phyloP scores from a whole-genome alignment of 129 eudicot genomes.

The Tagetes patula region DNA sequence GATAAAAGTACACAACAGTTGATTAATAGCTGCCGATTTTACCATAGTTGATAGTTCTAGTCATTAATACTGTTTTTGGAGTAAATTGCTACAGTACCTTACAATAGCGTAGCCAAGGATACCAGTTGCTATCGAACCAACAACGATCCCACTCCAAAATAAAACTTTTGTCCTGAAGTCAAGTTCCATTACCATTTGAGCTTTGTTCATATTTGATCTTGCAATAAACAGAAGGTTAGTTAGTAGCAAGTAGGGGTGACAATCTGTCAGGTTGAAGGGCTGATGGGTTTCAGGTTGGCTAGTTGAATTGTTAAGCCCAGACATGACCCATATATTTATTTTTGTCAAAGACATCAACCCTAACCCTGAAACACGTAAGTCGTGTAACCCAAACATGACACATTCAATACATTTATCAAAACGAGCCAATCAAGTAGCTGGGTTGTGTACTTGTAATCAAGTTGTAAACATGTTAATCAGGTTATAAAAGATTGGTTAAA shows the following conservation, averaged over 20 bases:
- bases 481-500: background rate
- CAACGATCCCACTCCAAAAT: constrained; percentile 65
- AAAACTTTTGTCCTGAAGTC: constrained; percentile 60
- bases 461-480: background rate
- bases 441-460: background rate
- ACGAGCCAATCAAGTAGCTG: background rate
- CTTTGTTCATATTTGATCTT: constrained; percentile 76
- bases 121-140: constrained; percentile 70
- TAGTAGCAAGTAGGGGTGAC: background rate
- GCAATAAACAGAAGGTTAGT: constrained; percentile 6
- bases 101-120: constrained; percentile 67
- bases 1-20: constrained; percentile 6
- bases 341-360: background rate
- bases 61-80: background rate
- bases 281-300: background rate
- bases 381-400: background rate
- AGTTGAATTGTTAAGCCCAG: background rate
- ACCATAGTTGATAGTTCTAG: background rate
- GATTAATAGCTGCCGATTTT: background rate
- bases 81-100: constrained; percentile 45
- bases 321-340: background rate
- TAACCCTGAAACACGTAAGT: background rate
- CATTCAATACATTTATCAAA: background rate
- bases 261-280: background rate
- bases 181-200: constrained; percentile 73